Evolutionary conservation across 129 eudicot genomes (phyloP).

Genomic region (Cynara cardunculus): DNA sequence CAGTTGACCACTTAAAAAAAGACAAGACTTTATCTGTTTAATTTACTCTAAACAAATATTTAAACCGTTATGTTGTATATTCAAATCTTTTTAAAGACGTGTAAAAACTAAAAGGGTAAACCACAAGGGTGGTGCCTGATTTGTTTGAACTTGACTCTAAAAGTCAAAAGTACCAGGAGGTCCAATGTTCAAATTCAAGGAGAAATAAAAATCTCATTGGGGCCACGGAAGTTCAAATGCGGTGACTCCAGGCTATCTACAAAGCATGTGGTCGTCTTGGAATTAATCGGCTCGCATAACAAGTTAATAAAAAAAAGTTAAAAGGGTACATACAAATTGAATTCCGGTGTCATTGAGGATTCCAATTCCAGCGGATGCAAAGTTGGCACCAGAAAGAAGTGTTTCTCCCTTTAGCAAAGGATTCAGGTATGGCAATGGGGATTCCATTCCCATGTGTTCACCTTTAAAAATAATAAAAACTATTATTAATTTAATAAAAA

Average conservation of each 20-base stretch:
- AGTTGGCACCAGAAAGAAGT: conserved; percentile 49
- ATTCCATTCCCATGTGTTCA: conserved; percentile 33
- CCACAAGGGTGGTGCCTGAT: too few relatives aligned
- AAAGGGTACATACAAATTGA: conserved; percentile 42
- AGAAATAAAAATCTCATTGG: too few relatives aligned
- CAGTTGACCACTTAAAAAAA: neutral
- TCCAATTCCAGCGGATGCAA: conserved; percentile 53
- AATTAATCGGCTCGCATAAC: too few relatives aligned
- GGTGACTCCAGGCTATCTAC: too few relatives aligned
- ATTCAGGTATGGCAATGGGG: conserved; percentile 42
- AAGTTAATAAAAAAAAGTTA: too few relatives aligned
- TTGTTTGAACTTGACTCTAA: too few relatives aligned
- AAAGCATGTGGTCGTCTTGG: too few relatives aligned
- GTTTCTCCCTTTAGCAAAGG: conserved; percentile 37
- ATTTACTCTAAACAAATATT: neutral
- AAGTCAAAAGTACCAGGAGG: too few relatives aligned
- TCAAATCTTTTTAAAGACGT: neutral
- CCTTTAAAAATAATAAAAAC: conserved; percentile 7
- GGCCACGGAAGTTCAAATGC: too few relatives aligned
- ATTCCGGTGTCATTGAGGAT: conserved; percentile 45
- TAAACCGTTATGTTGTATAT: neutral
- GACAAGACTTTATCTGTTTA: neutral
- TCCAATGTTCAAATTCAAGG: too few relatives aligned
- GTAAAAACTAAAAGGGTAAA: neutral
- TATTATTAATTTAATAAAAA: neutral